A percentile compares a stretch with the other conserved stretches of the same genome.
Conservation (phyloP, 2,329 filamentous ascomycete species). For the Dryadomyces quercus-mongolicae region DNA sequence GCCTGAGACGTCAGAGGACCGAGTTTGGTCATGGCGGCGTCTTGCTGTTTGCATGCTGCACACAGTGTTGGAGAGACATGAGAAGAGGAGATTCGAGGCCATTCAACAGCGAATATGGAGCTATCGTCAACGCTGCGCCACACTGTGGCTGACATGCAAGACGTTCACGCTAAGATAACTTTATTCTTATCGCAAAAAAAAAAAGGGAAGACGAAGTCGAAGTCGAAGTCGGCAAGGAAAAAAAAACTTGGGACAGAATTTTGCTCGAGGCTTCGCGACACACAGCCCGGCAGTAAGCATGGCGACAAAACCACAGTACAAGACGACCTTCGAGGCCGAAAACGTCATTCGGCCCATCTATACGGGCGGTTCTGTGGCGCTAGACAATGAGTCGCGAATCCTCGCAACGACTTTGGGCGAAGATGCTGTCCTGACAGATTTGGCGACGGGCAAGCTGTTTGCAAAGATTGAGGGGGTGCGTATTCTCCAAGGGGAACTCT, state of each 20-base stretch:
- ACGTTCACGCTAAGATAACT: constrained; percentile 25
- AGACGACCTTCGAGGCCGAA: constrained; percentile 80
- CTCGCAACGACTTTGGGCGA: constrained; percentile 86
- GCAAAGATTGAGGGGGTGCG: constrained; percentile 76
- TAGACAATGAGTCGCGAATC: constrained; percentile 70
- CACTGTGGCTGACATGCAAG: constrained; percentile 1
- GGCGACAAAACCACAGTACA: constrained; percentile 52
- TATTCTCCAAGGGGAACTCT: background rate
- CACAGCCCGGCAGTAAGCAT: constrained; percentile 24
- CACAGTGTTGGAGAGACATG: background rate
- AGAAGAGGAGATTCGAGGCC: background rate
- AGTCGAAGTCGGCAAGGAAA: constrained; percentile 3
- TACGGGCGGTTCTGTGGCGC: constrained; percentile 75
- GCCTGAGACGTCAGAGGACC: constrained; percentile 45
- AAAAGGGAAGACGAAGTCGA: constrained; percentile 8
- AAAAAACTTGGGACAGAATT: constrained; percentile 8
- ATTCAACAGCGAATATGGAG: background rate
- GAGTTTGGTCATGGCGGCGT: constrained; percentile 35
- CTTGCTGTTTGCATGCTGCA: background rate
- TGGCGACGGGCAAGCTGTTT: constrained; percentile 70
- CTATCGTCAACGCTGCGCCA: background rate
- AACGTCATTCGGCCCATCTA: constrained; percentile 86
- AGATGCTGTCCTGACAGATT: constrained; percentile 77
- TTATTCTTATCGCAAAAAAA: constrained; percentile 16
- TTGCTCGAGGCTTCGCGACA: background rate